Evolutionary conservation across 805 yeast species (phyloP), one percentile per base, ranked within the genome.

Genomic region (Yarrowia yakushimensis): DNA sequence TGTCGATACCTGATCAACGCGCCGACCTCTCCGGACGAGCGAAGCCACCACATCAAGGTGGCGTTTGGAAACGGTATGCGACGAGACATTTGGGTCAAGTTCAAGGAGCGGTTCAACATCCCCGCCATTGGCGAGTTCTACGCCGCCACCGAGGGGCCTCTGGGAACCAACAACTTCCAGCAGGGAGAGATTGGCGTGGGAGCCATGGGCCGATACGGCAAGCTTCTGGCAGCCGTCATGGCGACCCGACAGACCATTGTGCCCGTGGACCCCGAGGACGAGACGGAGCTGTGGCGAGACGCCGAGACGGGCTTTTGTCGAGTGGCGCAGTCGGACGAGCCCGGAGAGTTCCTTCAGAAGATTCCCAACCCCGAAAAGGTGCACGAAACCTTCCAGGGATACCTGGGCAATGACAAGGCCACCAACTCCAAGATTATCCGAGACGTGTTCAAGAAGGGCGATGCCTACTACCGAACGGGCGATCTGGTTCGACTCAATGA

Each of bases 11-110:
- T 92, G 64, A 74, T 88, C 66, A 84, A 86, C 67, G 76, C 90
- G 0, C 82, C 86, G 52, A 76, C 76, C 9, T 85, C 86, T 45
- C 86, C 88, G 11, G 73, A 75, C 41, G 96, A 90, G 70, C 72
- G 75, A 43, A 71, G 71, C 43, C 96, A 90, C 72, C 65, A 71
- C 5, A 85, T 88, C 11, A 74, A 76, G 42, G 82, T 85, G 43
- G 97, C 97, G 0, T 85, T 85, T 72, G 98, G 98, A 43, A 92
- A 93, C 73, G 98, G 98, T 0, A 77, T 92, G 67, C 82, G 97
- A 68, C 83, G 85, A 10, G 97, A 93, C 70, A 87, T 93, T 62
- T 92, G 98, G 98, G 74, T 71, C 63, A 83, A 84, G 60, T 88
- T 92, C 75, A 90, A 90, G 73, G 74, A 80, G 22, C 78, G 96